Evolutionary conservation across 225 moss, liverwort and hornwort genomes (phyloP).

Genomic region (Climacium dendroides): DNA sequence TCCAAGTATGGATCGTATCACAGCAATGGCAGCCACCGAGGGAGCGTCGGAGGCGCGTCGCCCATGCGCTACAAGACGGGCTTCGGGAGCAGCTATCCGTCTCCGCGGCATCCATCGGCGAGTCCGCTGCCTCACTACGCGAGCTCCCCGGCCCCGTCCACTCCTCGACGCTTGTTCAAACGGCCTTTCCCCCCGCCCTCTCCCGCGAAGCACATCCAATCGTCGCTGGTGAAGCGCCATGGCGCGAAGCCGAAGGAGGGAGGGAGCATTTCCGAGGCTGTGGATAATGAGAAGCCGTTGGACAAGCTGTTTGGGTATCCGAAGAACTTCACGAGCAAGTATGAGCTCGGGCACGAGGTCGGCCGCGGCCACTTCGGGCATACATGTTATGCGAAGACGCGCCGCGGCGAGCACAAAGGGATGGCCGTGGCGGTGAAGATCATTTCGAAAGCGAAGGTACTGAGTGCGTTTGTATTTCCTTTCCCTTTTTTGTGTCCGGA

Average conservation of each 20-base stretch:
- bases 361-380: conserved; percentile 97
- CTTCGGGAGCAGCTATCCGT: conserved; percentile 39
- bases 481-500: neutral
- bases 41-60: conserved; percentile 62
- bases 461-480: neutral
- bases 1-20: conserved; percentile 49
- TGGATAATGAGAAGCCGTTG: conserved; percentile 77
- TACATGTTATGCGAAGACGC: conserved; percentile 86
- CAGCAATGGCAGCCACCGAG: conserved; percentile 32
- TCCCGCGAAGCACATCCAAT: conserved; percentile 92
- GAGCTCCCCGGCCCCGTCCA: conserved; percentile 71
- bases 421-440: conserved; percentile 95
- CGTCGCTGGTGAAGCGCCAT: conserved; percentile 74
- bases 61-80: conserved; percentile 63
- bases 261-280: conserved; percentile 34
- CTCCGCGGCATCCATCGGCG: conserved; percentile 63
- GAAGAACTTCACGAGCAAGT: conserved; percentile 87
- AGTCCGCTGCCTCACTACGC: conserved; percentile 75
- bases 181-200: conserved; percentile 92
- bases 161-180: conserved; percentile 63
- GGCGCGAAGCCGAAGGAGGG: conserved; percentile 79
- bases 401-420: conserved; percentile 89
- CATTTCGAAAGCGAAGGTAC: conserved; percentile 93
- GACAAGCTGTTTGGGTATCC: conserved; percentile 81
- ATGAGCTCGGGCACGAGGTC: conserved; percentile 95